Conservation (phyloP, 768 basidiomycete species). For the Serpula lacrymans region DNA sequence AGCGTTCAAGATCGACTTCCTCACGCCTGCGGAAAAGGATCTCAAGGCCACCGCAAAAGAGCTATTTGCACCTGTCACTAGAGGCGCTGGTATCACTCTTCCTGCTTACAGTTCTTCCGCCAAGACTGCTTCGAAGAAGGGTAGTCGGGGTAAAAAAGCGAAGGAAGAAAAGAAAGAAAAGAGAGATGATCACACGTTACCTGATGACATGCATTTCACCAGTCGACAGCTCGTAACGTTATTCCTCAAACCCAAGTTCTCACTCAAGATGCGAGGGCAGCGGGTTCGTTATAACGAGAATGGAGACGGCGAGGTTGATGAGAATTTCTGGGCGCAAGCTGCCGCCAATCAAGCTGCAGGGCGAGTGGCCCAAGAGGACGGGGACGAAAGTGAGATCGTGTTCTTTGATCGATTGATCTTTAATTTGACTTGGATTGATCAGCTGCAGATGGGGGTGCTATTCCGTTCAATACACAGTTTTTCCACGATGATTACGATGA, state of each 20-base stretch:
- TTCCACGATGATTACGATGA: conserved; percentile 92
- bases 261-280: conserved; percentile 84
- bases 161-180: conserved; percentile 57
- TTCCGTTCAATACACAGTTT: conserved; percentile 94
- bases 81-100: conserved; percentile 65
- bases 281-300: conserved; percentile 51
- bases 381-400: conserved; percentile 60
- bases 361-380: conserved; percentile 48
- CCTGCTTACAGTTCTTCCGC: conserved; percentile 48
- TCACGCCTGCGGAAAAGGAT: conserved; percentile 54
- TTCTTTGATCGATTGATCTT: not conserved
- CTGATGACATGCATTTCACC: conserved; percentile 98
- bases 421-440: conserved; percentile 6
- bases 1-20: conserved; percentile 79
- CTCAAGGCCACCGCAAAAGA: conserved; percentile 62
- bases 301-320: conserved; percentile 87
- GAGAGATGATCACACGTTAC: conserved; percentile 73
- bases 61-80: conserved; percentile 75
- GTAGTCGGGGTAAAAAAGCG: conserved; percentile 44
- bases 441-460: conserved; percentile 49
- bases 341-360: conserved; percentile 79
- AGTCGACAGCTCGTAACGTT: conserved; percentile 85
- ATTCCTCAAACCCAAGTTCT: conserved; percentile 95
- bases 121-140: conserved; percentile 33
- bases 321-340: conserved; percentile 96